Percentiles rank a stretch among this genome's conserved stretches.
These are phyloP conservation scores for Raddia distichophylla DNA, from an alignment of 176 grass and related monocot species.

Conservation along the genomic window DNA sequence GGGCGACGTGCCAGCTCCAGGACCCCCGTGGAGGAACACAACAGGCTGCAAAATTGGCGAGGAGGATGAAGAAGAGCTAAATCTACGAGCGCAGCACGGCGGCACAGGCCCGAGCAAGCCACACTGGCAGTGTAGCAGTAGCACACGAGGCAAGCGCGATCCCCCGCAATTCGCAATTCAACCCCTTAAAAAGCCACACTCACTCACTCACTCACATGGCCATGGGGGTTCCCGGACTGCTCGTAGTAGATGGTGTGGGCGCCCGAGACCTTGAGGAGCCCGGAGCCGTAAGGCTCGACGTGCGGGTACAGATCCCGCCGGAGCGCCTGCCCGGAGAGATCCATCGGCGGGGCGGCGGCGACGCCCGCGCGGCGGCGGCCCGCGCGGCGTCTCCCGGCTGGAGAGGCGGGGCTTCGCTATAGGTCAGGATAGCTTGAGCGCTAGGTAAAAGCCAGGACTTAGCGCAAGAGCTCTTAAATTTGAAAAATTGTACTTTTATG, in stretches of 20 bases:
- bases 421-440: no score
- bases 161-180: not conserved
- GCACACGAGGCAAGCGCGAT: not conserved
- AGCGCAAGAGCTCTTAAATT: no score
- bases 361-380: not conserved
- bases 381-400: not conserved
- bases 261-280: constrained; percentile 80
- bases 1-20: constrained; percentile 75
- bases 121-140: not conserved
- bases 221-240: constrained; percentile 85
- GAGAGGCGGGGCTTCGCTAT: no score
- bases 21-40: constrained; percentile 86
- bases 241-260: constrained; percentile 89
- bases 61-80: not conserved
- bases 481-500: no score
- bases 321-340: not conserved
- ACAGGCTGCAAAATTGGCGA: constrained; percentile 56
- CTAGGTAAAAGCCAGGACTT: no score
- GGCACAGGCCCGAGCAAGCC: not conserved
- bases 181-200: constrained; percentile 6
- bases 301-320: constrained; percentile 64
- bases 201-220: constrained; percentile 75
- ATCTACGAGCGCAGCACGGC: not conserved
- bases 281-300: constrained; percentile 67
- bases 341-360: constrained; percentile 32